phyloP scores from a whole-genome alignment of 2,329 filamentous ascomycete species.

The Fusarium anthophilum region DNA sequence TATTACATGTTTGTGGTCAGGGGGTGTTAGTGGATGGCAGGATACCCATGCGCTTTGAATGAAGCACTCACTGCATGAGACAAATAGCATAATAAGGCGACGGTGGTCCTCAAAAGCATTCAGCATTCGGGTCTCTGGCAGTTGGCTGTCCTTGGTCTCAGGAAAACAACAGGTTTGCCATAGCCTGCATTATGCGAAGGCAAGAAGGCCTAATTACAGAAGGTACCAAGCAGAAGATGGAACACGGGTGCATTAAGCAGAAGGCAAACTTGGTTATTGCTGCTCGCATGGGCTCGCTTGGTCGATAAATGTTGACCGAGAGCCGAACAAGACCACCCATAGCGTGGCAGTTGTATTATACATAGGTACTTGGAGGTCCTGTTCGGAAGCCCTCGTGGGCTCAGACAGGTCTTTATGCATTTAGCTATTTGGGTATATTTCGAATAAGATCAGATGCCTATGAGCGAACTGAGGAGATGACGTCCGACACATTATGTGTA shows the following conservation, averaged over 20 bases:
- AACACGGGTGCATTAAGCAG: not conserved
- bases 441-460: constrained; percentile 17
- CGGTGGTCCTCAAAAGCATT: not conserved
- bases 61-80: constrained; percentile 26
- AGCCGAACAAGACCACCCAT: not conserved
- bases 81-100: constrained; percentile 21
- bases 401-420: not conserved
- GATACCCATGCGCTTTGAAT: constrained; percentile 35
- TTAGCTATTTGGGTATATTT: constrained; percentile 11
- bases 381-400: constrained; percentile 1
- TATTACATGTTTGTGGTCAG: constrained; percentile 16
- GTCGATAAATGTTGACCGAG: not conserved
- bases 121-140: not conserved
- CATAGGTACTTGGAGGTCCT: constrained; percentile 3
- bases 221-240: constrained; percentile 4
- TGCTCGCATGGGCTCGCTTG: constrained; percentile 10
- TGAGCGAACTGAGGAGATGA: constrained; percentile 1
- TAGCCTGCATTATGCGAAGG: not conserved
- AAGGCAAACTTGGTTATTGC: constrained; percentile 9
- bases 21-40: constrained; percentile 31
- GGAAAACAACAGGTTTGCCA: not conserved
- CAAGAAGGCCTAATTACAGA: constrained; percentile 2
- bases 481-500: not conserved
- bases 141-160: not conserved
- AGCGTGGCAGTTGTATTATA: constrained; percentile 32